Evolutionary conservation across 2,329 filamentous ascomycete genomes (phyloP).

Genomic region (Penicillium sp.): DNA sequence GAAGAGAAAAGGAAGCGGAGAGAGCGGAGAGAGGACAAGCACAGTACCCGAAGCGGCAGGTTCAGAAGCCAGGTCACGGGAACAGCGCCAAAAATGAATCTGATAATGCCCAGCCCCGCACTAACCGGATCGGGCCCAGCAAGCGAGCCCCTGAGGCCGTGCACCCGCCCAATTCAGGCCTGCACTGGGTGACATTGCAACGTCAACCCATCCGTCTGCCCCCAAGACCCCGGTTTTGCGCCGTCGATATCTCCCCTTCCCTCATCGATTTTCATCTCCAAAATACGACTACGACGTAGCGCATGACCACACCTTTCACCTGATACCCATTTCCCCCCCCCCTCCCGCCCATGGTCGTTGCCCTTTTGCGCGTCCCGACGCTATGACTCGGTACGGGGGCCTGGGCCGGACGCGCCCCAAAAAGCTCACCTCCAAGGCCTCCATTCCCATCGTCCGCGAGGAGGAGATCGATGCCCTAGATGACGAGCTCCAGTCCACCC

Average conservation of each 20-base stretch:
- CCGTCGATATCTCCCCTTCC: constrained; percentile 43
- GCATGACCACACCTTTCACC: constrained; percentile 59
- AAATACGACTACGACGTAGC: constrained; percentile 53
- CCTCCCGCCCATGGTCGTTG: constrained; percentile 46
- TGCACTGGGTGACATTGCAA: constrained; percentile 42
- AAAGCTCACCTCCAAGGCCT: constrained; percentile 89
- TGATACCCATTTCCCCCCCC: constrained; percentile 64
- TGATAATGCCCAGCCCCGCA: constrained; percentile 46
- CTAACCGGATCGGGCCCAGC: constrained; percentile 40
- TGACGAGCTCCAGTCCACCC: constrained; percentile 76
- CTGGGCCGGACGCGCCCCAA: constrained; percentile 51
- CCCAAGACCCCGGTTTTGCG: constrained; percentile 14
- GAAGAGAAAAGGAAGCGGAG: constrained; percentile 11
- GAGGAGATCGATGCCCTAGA: constrained; percentile 88
- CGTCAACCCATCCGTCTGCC: constrained; percentile 45
- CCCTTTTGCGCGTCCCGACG: constrained; percentile 39
- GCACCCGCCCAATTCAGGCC: constrained; percentile 43
- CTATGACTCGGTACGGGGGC: constrained; percentile 47
- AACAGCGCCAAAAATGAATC: constrained; percentile 25
- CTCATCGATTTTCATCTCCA: constrained; percentile 54
- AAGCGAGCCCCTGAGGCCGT: constrained; percentile 47
- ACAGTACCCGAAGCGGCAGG: constrained; percentile 1
- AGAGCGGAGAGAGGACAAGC: constrained; percentile 2
- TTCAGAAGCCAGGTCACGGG: constrained; percentile 4
- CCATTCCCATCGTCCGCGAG: constrained; percentile 81